Evolutionary conservation across 257 asterid genomes (phyloP), one percentile per base, ranked within the genome.

Genomic region (Solanum pimpinellifolium): DNA sequence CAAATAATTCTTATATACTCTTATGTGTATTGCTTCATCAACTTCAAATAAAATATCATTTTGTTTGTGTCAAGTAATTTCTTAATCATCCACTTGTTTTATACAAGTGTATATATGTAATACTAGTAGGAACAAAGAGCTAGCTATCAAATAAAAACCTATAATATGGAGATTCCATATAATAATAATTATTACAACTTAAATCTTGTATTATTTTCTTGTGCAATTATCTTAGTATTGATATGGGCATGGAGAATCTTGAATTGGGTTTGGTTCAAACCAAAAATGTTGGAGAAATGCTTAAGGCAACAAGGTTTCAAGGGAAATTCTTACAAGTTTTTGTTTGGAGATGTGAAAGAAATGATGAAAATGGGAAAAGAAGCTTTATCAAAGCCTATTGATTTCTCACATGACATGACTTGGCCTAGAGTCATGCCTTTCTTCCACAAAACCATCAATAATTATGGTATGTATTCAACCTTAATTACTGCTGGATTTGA

Each of bases 191-290:
- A 73, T 77, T 44, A 46, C 66, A 78, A 29, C 62, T 25, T 78
- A 46, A 46, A 16, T 27, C 25, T 78, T 78, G 42, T 6, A 27
- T 29, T 27, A 11, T 46, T 47, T 44, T 46, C 42, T 46, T 46
- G 23, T 9, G 42, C 62, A 78, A 27, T 78, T 78, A 25, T 78
- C 16, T 16, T 80, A 9, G 20, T 47, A 80, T 80, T 80, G n/a
- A 18, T 5, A 15, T 82, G 29, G 81, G 88, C 83, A 41, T 89
- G 90, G 91, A 89, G 70, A 85, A 70, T 86, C 52, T 89, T 86
- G 89, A 89, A 89, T 70, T 76, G 84, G 89, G 72, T 47, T n/a
- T 89, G 92, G 92, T 60, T 90, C 25, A 78, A 46, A 42, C 92
- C 92, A 21, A 90, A 86, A 84, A 77, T 60, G 66, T 52, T 83